These are phyloP conservation scores for Blastocladiella emersonii DNA, from an alignment of 371 early-diverging fungal genomes.

Conservation along the genomic window DNA sequence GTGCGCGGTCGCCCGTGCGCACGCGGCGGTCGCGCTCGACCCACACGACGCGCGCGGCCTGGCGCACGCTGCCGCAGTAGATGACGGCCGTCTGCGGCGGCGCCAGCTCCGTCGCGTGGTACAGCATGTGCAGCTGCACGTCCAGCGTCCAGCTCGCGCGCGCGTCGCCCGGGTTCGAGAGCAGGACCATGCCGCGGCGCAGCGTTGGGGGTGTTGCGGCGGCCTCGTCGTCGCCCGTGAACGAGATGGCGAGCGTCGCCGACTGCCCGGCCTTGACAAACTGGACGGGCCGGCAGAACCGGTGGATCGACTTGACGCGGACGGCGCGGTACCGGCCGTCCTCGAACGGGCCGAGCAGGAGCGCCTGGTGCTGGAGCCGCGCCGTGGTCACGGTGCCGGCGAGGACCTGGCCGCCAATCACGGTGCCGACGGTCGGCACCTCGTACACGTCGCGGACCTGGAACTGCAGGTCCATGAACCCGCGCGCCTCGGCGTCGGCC, in stretches of 20 bases:
- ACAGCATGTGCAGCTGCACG: conserved; percentile 22
- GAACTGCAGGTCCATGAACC: conserved; percentile 15
- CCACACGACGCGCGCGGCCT: conserved; percentile 19
- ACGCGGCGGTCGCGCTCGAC: conserved; percentile 2
- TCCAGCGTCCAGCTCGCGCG: conserved; percentile 21
- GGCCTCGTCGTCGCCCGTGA: neutral
- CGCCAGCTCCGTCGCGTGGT: conserved; percentile 9
- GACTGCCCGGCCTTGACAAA: conserved; percentile 22
- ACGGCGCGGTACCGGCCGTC: conserved; percentile 21
- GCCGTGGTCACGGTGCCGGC: conserved; percentile 16
- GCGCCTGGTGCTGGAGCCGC: conserved; percentile 5
- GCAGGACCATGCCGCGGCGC: conserved; percentile 25
- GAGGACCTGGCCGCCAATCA: conserved; percentile 24
- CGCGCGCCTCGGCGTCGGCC: neutral
- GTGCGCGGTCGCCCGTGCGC: conserved; percentile 13
- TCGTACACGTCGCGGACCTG: conserved; percentile 28
- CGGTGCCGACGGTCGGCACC: conserved; percentile 24
- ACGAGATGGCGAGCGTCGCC: conserved; percentile 20
- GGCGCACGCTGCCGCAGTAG: conserved; percentile 24
- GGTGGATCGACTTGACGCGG: conserved; percentile 23
- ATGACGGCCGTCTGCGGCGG: conserved; percentile 18
- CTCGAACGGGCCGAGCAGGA: conserved; percentile 31
- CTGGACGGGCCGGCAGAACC: conserved; percentile 27
- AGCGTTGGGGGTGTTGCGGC: conserved; percentile 2
- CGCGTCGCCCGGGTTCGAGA: conserved; percentile 4